Percentiles rank a stretch among this genome's conserved stretches.
Evolutionary conservation across 345 rosid species (phyloP).

Genomic region (Geranium brycei): DNA sequence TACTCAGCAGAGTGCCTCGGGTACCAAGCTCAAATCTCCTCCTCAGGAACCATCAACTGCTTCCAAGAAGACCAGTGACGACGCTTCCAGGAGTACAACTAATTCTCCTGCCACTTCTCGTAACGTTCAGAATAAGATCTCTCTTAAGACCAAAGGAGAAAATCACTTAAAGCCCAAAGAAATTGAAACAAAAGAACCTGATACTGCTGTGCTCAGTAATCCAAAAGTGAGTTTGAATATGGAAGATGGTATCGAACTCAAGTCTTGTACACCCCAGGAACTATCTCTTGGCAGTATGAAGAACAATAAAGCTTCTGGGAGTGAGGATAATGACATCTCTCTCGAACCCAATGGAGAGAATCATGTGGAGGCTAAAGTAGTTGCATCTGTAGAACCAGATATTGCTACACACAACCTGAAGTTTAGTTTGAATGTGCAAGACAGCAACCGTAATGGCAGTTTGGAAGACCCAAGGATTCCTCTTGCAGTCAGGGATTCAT

Average conservation of each 20-base stretch:
- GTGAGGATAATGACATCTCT: slow-evolving; percentile 3
- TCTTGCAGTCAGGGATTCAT: slow-evolving; percentile 5
- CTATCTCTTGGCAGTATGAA: background rate
- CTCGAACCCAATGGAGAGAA: slow-evolving; percentile 24
- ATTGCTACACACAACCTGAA: background rate
- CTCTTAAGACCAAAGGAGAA: slow-evolving; percentile 25
- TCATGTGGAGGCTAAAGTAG: slow-evolving; percentile 16
- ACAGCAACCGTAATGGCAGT: no score
- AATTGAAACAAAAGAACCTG: slow-evolving; percentile 9
- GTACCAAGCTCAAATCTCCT: slow-evolving; percentile 18
- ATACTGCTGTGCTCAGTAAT: background rate
- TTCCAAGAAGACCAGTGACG: background rate
- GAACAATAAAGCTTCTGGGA: background rate
- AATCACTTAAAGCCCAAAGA: slow-evolving; percentile 18
- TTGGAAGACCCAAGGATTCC: slow-evolving; percentile 6
- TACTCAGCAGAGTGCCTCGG: slow-evolving; percentile 16
- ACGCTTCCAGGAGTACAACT: background rate
- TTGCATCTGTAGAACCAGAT: slow-evolving; percentile 8
- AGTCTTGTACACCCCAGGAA: slow-evolving; percentile 1
- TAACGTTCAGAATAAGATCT: background rate
- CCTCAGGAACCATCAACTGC: background rate
- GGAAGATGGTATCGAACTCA: slow-evolving; percentile 5
- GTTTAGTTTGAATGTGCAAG: background rate
- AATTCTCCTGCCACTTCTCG: background rate
- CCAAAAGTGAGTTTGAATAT: slow-evolving; percentile 3